Conservation (phyloP, 306 rosid genomes). For the Parietaria judaica region DNA sequence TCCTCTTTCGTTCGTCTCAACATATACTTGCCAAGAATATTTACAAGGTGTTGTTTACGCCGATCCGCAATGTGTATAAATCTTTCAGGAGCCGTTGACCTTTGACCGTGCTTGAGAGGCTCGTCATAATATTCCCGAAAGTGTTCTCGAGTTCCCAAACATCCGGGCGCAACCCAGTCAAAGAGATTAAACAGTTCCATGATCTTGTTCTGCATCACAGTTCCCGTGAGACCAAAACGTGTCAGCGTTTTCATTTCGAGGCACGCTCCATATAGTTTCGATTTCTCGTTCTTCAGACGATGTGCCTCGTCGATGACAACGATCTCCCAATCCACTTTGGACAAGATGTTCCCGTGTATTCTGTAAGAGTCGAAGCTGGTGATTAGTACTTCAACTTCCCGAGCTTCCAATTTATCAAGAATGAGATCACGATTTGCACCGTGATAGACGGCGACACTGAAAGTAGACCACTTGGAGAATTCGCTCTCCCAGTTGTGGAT, state of each 20-base stretch:
- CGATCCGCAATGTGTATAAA: slow-evolving; percentile 66
- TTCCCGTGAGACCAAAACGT: slow-evolving; percentile 91
- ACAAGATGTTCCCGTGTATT: slow-evolving; percentile 62
- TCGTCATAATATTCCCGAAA: slow-evolving; percentile 84
- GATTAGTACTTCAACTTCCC: slow-evolving; percentile 62
- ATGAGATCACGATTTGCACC: slow-evolving; percentile 75
- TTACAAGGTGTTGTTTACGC: slow-evolving; percentile 65
- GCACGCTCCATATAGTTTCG: slow-evolving; percentile 79
- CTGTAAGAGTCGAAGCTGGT: slow-evolving; percentile 88
- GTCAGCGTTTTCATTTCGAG: slow-evolving; percentile 60
- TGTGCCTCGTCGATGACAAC: slow-evolving; percentile 88
- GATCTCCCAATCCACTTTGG: slow-evolving; percentile 56
- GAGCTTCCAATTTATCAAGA: slow-evolving; percentile 53
- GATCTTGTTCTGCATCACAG: slow-evolving; percentile 89
- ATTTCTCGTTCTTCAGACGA: slow-evolving; percentile 82
- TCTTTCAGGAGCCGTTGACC: slow-evolving; percentile 86
- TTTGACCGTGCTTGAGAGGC: slow-evolving; percentile 93
- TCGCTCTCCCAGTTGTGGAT: slow-evolving; percentile 89
- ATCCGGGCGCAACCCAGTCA: slow-evolving; percentile 88
- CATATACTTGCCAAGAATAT: slow-evolving; percentile 74
- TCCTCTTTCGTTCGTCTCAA: slow-evolving; percentile 91
- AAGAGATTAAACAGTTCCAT: slow-evolving; percentile 91
- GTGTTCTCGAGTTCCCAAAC: slow-evolving; percentile 90
- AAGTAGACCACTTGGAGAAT: slow-evolving; percentile 86
- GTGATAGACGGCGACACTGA: slow-evolving; percentile 67